Evolutionary conservation across 306 rosid genomes (phyloP).

Genomic region (Vicia faba): DNA sequence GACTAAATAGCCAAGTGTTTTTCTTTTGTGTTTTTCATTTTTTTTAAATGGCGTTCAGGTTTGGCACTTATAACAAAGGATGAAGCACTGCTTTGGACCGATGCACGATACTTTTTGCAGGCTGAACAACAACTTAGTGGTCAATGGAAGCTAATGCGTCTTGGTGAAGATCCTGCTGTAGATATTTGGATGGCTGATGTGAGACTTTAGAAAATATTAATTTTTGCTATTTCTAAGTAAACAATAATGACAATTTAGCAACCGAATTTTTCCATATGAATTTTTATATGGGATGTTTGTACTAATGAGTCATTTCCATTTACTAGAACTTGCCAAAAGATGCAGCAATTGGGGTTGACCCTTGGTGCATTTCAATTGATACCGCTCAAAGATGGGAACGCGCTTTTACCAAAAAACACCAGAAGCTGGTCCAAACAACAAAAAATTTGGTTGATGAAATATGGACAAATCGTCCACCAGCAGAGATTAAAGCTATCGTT

Average conservation of each 20-base stretch:
- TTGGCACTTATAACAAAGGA: constrained; percentile 77
- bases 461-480: constrained; percentile 73
- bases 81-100: constrained; percentile 91
- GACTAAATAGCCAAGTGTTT: constrained; percentile 1
- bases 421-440: constrained; percentile 79
- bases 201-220: constrained; percentile 38
- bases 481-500: constrained; percentile 58
- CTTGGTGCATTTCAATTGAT: constrained; percentile 90
- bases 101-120: constrained; percentile 96
- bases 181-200: constrained; percentile 94
- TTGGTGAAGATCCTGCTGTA: constrained; percentile 91
- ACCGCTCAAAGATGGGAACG: constrained; percentile 84
- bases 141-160: constrained; percentile 94
- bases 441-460: constrained; percentile 92
- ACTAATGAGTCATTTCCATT: constrained; percentile 35
- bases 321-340: constrained; percentile 68
- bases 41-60: constrained; percentile 51
- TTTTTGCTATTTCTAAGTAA: too few species aligned
- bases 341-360: constrained; percentile 84
- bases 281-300: constrained; percentile 18
- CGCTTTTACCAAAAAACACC: constrained; percentile 65
- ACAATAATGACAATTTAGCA: too few species aligned
- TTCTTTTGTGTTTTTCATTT: background rate
- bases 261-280: too few species aligned
- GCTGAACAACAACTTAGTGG: constrained; percentile 79